These are phyloP conservation scores for Acer negundo DNA, from an alignment of 345 rosid genomes.

Conservation along the genomic window DNA sequence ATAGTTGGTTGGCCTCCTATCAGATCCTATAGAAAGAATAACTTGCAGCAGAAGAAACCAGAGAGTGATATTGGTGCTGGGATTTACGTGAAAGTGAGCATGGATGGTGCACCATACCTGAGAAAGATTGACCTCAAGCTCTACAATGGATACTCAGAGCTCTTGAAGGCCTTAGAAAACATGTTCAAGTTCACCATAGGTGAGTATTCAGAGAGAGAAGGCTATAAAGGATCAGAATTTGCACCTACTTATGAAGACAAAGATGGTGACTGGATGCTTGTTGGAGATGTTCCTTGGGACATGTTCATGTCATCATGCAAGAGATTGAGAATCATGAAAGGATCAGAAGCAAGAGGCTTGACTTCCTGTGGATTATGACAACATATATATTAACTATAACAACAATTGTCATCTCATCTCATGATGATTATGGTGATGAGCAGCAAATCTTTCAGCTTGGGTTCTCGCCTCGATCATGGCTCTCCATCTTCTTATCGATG, in stretches of 20 bases:
- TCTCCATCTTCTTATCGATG: constrained; percentile 22
- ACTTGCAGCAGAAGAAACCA: constrained; percentile 43
- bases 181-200: constrained; percentile 76
- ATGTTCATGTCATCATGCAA: constrained; percentile 88
- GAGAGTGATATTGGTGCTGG: constrained; percentile 49
- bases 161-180: constrained; percentile 61
- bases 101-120: constrained; percentile 88
- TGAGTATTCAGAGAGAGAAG: constrained; percentile 68
- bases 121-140: constrained; percentile 72
- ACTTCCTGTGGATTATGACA: constrained; percentile 47
- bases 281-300: constrained; percentile 90
- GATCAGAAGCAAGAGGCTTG: constrained; percentile 75
- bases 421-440: constrained; percentile 10
- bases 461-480: constrained; percentile 44
- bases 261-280: constrained; percentile 90
- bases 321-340: constrained; percentile 85
- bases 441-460: constrained; percentile 35
- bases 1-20: constrained; percentile 86
- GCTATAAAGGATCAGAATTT: constrained; percentile 71
- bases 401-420: not conserved
- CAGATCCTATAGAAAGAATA: constrained; percentile 63
- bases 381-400: too few species aligned
- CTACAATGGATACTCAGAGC: constrained; percentile 56
- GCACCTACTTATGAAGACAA: constrained; percentile 83
- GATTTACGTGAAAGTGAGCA: constrained; percentile 79